A percentile compares a stretch with the other conserved stretches of the same genome.
These are phyloP conservation scores for Huntiella decipiens DNA, from an alignment of 2,329 filamentous ascomycete species.

Conservation along the genomic window DNA sequence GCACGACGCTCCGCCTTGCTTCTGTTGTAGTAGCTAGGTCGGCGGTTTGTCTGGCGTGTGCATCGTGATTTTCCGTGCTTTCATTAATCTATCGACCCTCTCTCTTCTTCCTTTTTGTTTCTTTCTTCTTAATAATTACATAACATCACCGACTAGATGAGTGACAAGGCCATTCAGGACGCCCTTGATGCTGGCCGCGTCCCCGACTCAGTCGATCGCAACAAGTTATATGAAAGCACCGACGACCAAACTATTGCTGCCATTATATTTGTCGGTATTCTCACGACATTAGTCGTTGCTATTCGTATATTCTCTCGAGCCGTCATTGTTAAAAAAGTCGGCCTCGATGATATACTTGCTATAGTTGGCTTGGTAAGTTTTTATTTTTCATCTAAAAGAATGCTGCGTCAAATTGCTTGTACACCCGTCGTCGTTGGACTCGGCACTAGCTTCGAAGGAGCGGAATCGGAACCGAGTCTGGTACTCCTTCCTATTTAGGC, in stretches of 20 bases:
- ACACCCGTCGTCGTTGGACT: no score
- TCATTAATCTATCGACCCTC: neutral
- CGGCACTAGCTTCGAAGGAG: no score
- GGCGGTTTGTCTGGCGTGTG: no score
- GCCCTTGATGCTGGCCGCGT: constrained; percentile 21
- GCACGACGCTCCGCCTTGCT: no score
- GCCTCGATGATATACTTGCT: constrained; percentile 22
- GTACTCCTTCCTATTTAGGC: no score
- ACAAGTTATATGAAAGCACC: constrained; percentile 20
- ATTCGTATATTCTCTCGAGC: constrained; percentile 19
- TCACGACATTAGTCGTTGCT: constrained; percentile 20
- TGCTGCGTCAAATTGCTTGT: no score
- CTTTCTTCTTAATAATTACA: neutral
- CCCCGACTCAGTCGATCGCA: constrained; percentile 18
- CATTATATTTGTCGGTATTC: constrained; percentile 20
- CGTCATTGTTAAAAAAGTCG: constrained; percentile 20
- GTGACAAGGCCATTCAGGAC: constrained; percentile 12
- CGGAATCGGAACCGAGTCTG: no score
- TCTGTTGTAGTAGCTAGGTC: no score
- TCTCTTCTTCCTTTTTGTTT: neutral
- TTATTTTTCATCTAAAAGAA: neutral
- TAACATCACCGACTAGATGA: neutral
- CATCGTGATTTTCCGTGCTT: neutral
- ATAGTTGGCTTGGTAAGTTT: constrained; percentile 19
- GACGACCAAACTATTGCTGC: constrained; percentile 22